Base-by-base conservation (phyloP, 1,284 basidiomycete species). In the Exobasidium rhododendri region DNA sequence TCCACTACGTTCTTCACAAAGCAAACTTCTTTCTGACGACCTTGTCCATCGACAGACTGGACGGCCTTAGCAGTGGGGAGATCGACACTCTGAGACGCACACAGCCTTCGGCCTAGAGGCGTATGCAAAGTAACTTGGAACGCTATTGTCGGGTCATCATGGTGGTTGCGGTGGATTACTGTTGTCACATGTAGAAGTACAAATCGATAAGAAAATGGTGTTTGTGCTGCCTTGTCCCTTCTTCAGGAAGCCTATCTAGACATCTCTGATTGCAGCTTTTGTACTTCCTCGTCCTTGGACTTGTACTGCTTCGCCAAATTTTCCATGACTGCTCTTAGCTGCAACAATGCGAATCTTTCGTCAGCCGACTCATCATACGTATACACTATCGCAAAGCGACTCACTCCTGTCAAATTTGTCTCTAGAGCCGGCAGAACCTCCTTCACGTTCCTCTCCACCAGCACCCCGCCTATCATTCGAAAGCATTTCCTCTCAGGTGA, bases 401-500 rank as follows among this genome's bases (percentile, higher is more conserved):
- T 61, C 64, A 79, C 77, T 45, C 75, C 74, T 40, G 70, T 67
- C 24, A 73, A 61, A 47, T 74, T 80, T 28, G 69, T 69, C 61
- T 79, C 69, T 10, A 80, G 67, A 14, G 90, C 88, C 45, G 94
- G 94, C 32, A 92, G 87, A 32, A 98, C 92, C 73, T 98, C 96
- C 78, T 90, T 88, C 50, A 98, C 96, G 0, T 92, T 97, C 52
- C 94, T 86, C 81, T 98, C 93, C 28, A 97, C 94, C 7, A 99
- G 85, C 1, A 97, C 89, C 30, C 94, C 96, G 11, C 96, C 96
- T 65, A 99, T 90, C 69, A 98, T 84, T 54, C 96, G 88, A 82
- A 97, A 99, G 82, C 96, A 98, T 82, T 92, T 93, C 64, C 96
- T 87, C 76, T 88, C 85, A 26, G 94, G 92, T 64, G 94, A 91